Conservation (phyloP, 805 yeast genomes). For the Nakazawaea ambrosiae region DNA sequence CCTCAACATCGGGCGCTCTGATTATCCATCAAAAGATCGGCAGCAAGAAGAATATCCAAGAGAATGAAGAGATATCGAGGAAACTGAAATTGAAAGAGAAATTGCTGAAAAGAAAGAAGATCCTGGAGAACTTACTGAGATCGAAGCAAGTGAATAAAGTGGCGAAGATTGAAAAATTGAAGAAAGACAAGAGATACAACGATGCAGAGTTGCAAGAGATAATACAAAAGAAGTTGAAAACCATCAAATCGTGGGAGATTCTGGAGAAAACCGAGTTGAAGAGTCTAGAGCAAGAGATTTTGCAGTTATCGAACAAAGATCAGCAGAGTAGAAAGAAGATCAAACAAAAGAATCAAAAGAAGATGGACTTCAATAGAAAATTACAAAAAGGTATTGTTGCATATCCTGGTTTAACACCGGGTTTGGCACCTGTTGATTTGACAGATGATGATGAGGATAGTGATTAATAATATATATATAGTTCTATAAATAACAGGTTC, state of each 20-base stretch:
- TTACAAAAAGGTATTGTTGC: constrained; percentile 36
- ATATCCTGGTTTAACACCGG: constrained; percentile 71
- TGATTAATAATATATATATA: not conserved
- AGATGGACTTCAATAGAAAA: constrained; percentile 30
- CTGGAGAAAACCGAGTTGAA: constrained; percentile 31
- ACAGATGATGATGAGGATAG: constrained; percentile 35
- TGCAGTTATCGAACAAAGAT: constrained; percentile 36
- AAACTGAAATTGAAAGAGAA: constrained; percentile 12
- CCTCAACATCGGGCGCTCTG: constrained; percentile 16
- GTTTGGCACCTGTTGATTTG: constrained; percentile 75
- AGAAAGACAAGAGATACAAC: constrained; percentile 37
- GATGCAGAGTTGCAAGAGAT: constrained; percentile 25
- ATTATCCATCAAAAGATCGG: constrained; percentile 14
- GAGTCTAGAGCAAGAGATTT: constrained; percentile 34
- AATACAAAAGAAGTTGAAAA: constrained; percentile 28
- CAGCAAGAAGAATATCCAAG: constrained; percentile 12
- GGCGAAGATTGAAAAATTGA: constrained; percentile 29
- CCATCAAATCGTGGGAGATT: constrained; percentile 33
- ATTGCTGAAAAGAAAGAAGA: constrained; percentile 15
- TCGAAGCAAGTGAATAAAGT: constrained; percentile 25
- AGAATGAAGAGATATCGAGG: constrained; percentile 14
- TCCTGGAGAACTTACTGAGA: not conserved
- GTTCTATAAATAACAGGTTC: not conserved
- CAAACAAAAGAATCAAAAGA: constrained; percentile 23
- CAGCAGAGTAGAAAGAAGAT: constrained; percentile 28